Evolutionary conservation across 495 filamentous ascomycete species (phyloP).

Genomic region (Talaromyces thailandensis): DNA sequence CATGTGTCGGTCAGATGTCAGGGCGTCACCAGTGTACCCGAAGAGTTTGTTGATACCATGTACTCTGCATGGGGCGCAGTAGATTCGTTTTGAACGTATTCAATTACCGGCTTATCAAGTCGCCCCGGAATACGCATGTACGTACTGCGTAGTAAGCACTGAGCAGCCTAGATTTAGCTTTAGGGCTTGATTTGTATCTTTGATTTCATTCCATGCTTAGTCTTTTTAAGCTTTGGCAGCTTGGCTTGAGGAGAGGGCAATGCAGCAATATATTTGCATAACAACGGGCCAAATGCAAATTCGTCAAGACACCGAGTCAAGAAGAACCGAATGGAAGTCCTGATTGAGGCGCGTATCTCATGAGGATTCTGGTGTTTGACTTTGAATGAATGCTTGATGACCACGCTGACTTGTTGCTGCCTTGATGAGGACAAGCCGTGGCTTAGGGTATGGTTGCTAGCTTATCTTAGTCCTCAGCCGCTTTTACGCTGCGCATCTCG

Average conservation of each 20-base stretch:
- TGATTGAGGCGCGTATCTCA: not conserved
- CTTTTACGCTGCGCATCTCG: no score
- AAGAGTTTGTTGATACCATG: no score
- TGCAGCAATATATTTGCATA: not conserved
- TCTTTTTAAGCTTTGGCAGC: not conserved
- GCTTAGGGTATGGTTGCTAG: not conserved
- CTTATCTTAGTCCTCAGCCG: no score
- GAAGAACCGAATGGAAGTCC: not conserved
- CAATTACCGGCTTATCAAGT: not conserved
- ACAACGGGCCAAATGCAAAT: not conserved
- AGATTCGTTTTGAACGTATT: not conserved
- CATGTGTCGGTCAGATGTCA: no score
- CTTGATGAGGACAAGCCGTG: not conserved
- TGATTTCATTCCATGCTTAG: not conserved
- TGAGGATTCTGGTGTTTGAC: not conserved
- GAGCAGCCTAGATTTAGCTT: not conserved
- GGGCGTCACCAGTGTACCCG: no score
- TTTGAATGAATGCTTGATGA: not conserved
- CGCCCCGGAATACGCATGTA: not conserved
- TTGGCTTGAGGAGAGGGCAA: not conserved
- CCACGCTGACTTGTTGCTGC: not conserved
- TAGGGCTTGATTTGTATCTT: not conserved
- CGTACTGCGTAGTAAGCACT: not conserved
- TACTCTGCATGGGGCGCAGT: not conserved
- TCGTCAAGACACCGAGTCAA: not conserved